Percentiles rank a stretch among this genome's conserved stretches.
These are phyloP conservation scores for Aspergillus ibericus DNA, from an alignment of 2,329 filamentous ascomycete genomes.

Conservation along the genomic window DNA sequence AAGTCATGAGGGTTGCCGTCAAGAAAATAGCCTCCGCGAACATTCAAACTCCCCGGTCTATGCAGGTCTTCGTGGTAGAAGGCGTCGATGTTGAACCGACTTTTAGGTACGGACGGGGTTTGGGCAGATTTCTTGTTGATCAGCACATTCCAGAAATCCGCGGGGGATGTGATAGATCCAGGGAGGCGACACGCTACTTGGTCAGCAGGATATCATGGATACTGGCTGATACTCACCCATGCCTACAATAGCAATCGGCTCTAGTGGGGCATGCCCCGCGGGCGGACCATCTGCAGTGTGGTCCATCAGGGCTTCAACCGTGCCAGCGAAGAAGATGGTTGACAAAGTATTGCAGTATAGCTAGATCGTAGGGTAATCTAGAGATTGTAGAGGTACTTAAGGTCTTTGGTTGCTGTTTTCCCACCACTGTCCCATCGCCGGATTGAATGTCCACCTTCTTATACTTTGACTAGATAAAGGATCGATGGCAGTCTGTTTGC, in stretches of 20 bases:
- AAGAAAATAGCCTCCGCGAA: slow-evolving; percentile 25
- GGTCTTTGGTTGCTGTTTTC: too few relatives aligned
- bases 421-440: too few relatives aligned
- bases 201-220: too few relatives aligned
- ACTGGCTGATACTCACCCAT: neutral
- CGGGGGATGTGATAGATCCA: neutral
- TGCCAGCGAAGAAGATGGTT: too few relatives aligned
- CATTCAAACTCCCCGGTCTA: neutral
- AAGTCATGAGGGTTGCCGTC: neutral
- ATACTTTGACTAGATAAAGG: too few relatives aligned
- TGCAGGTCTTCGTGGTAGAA: slow-evolving; percentile 17
- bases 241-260: neutral
- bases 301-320: too few relatives aligned
- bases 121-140: slow-evolving; percentile 16
- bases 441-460: too few relatives aligned
- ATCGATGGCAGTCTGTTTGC: too few relatives aligned
- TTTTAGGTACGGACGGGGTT: slow-evolving; percentile 16
- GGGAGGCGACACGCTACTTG: neutral
- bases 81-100: slow-evolving; percentile 24
- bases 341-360: too few relatives aligned
- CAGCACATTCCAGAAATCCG: slow-evolving; percentile 20
- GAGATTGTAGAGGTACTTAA: too few relatives aligned
- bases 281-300: neutral
- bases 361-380: too few relatives aligned
- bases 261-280: neutral